Conservation (phyloP, 805 yeast genomes). For the Ogataea nakhonphanomensis region DNA sequence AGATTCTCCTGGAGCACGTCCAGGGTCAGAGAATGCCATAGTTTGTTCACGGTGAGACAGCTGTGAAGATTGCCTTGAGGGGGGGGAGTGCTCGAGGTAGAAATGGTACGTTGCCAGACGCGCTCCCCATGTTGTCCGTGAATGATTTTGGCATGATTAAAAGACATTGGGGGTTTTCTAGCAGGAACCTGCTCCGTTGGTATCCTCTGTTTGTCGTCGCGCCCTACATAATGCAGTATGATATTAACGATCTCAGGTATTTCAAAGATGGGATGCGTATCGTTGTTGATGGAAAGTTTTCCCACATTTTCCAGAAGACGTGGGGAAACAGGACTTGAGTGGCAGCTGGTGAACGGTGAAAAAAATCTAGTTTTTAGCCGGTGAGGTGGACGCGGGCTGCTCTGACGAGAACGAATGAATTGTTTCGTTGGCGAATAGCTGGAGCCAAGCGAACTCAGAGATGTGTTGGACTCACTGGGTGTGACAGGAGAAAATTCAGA, state of each 20-base stretch:
- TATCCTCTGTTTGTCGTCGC: conserved; percentile 39
- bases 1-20: conserved; percentile 55
- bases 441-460: conserved; percentile 15
- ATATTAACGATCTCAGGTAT: conserved; percentile 72
- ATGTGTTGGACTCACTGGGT: conserved; percentile 4
- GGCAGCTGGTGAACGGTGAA: conserved; percentile 29
- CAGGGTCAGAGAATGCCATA: conserved; percentile 57
- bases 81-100: conserved; percentile 11
- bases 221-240: conserved; percentile 61
- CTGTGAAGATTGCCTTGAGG: conserved; percentile 32
- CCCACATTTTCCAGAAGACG: conserved; percentile 5
- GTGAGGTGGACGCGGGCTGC: conserved; percentile 5
- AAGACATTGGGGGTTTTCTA: conserved; percentile 67
- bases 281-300: conserved; percentile 11
- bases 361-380: conserved; percentile 15
- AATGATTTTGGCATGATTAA: conserved; percentile 63
- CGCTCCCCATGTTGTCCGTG: conserved; percentile 43
- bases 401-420: conserved; percentile 14
- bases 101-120: conserved; percentile 34
- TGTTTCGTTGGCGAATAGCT: conserved; percentile 17
- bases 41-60: conserved; percentile 65
- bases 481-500: neutral
- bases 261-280: conserved; percentile 46
- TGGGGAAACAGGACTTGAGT: conserved; percentile 18
- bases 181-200: conserved; percentile 61